Conservation (phyloP, 225 moss, liverwort and hornwort species). For the Asterella californica region DNA sequence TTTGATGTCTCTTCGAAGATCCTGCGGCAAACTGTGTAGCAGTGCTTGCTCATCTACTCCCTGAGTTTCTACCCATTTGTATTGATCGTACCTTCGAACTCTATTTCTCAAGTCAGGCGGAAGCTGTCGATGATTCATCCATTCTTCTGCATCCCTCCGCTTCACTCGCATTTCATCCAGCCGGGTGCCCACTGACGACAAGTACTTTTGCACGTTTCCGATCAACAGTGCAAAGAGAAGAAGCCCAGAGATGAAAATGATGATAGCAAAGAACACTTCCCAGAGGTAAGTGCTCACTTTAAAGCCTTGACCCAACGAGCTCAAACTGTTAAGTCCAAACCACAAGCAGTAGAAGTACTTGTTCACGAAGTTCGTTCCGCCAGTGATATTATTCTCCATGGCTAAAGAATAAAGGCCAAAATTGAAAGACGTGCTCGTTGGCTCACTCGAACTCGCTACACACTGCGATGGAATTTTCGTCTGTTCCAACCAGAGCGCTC, state of each 20-base stretch:
- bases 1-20: conserved; percentile 42
- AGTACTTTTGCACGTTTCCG: conserved; percentile 68
- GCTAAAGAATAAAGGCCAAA: conserved; percentile 49
- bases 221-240: conserved; percentile 62
- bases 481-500: neutral
- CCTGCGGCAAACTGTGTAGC: conserved; percentile 54
- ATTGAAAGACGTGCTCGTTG: conserved; percentile 22
- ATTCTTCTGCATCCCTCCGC: conserved; percentile 60
- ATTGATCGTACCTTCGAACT: conserved; percentile 58
- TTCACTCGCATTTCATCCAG: conserved; percentile 71
- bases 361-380: conserved; percentile 22
- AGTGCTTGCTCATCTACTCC: conserved; percentile 66
- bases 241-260: conserved; percentile 53
- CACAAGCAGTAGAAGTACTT: conserved; percentile 67
- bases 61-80: conserved; percentile 57
- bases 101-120: conserved; percentile 40
- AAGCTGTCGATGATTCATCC: conserved; percentile 61
- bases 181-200: conserved; percentile 55
- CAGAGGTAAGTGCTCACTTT: conserved; percentile 36
- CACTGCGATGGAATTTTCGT: neutral
- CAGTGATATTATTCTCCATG: conserved; percentile 28
- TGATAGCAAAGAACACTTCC: conserved; percentile 50
- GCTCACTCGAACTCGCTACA: neutral
- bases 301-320: conserved; percentile 55
- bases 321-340: conserved; percentile 50